Percentiles rank a stretch among this genome's conserved stretches.
Evolutionary conservation across 75 land plant species (phyloP).

Genomic region (Pinus taeda): DNA sequence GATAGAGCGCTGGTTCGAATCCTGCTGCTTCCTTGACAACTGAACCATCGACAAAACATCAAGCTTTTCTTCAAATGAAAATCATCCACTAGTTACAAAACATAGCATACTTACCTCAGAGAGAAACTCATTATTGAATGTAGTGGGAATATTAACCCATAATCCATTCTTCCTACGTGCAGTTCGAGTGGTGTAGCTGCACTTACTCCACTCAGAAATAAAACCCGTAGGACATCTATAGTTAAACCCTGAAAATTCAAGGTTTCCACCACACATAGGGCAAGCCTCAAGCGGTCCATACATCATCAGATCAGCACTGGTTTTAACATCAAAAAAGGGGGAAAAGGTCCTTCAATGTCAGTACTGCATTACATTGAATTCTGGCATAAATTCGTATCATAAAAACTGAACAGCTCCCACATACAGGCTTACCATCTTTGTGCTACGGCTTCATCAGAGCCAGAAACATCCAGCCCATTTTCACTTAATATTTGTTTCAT

Average conservation of each 20-base stretch:
- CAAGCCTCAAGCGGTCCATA: conserved; percentile 58
- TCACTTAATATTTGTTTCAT: conserved; percentile 39
- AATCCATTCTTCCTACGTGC: conserved; percentile 28
- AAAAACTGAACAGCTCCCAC: conserved; percentile 17
- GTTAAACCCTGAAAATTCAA: conserved; percentile 33
- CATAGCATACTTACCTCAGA: no score
- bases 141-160: no score
- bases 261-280: conserved; percentile 38
- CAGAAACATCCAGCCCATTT: conserved; percentile 37
- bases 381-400: conserved; percentile 18
- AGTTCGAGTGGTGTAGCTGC: conserved; percentile 39
- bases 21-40: conserved; percentile 30
- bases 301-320: conserved; percentile 62
- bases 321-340: neutral
- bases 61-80: no score
- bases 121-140: no score
- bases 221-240: conserved; percentile 42
- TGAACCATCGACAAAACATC: neutral
- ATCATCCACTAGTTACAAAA: no score
- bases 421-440: conserved; percentile 27
- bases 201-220: conserved; percentile 70
- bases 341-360: neutral
- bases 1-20: conserved; percentile 26
- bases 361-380: conserved; percentile 8
- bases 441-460: conserved; percentile 26